Conservation (phyloP, 179 eudicot genomes). For the Beta corolliflora region DNA sequence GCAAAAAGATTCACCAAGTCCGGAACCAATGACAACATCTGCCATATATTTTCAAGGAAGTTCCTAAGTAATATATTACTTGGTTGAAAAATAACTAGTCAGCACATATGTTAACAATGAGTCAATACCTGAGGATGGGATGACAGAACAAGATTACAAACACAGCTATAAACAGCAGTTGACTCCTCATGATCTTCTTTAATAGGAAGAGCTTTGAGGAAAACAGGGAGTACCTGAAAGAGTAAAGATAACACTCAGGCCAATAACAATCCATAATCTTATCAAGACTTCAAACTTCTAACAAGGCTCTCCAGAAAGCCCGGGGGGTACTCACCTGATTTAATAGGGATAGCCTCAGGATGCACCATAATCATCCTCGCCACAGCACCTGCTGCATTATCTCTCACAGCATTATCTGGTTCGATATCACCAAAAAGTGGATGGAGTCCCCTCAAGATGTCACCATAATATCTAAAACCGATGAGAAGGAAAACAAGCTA, state of each 20-base stretch:
- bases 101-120: background rate
- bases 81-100: background rate
- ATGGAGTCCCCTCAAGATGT: conserved; percentile 68
- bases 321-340: conserved; percentile 60
- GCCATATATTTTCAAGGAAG: conserved; percentile 12
- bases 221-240: conserved; percentile 75
- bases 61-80: no score
- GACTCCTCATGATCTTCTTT: conserved; percentile 91
- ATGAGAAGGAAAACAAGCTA: conserved; percentile 32
- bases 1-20: conserved; percentile 81
- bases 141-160: conserved; percentile 71
- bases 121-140: conserved; percentile 71
- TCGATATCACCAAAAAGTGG: conserved; percentile 88
- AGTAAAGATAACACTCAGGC: background rate
- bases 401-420: conserved; percentile 98
- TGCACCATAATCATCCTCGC: conserved; percentile 97
- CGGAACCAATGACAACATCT: conserved; percentile 74
- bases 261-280: background rate
- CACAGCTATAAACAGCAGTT: conserved; percentile 74
- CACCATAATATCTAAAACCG: conserved; percentile 66
- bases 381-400: conserved; percentile 98
- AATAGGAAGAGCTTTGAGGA: conserved; percentile 76
- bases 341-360: conserved; percentile 77
- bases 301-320: background rate
- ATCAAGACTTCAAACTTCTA: background rate